A percentile compares a stretch with the other conserved stretches of the same genome.
phyloP scores from a whole-genome alignment of 768 basidiomycete genomes.

The Phanerodontia chrysosporium region DNA sequence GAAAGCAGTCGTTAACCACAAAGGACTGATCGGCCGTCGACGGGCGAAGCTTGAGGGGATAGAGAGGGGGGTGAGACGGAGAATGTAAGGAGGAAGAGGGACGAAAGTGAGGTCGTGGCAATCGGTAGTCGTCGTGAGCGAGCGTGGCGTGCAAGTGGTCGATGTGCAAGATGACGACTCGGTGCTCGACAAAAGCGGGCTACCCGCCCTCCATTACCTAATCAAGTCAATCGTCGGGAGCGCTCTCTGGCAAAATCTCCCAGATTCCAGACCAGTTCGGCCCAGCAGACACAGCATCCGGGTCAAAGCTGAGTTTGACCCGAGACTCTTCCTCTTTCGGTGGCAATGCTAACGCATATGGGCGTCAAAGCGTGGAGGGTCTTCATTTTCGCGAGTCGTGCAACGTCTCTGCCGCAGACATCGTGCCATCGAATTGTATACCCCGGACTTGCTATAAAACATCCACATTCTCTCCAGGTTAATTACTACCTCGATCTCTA shows the following conservation, averaged over 20 bases:
- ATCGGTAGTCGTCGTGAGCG: conserved; percentile 10
- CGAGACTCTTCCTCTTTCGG: background rate
- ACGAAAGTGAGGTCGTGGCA: background rate
- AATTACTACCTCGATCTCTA: background rate
- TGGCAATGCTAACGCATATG: conserved; percentile 4
- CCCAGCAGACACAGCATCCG: background rate
- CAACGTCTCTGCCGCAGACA: background rate
- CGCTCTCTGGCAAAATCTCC: conserved; percentile 3
- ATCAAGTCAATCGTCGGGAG: conserved; percentile 10
- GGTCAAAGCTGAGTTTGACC: background rate
- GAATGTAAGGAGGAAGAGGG: background rate
- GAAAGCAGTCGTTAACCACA: background rate
- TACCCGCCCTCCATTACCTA: conserved; percentile 8
- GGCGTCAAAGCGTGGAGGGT: background rate
- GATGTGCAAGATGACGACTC: conserved; percentile 22
- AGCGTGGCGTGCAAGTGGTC: conserved; percentile 18
- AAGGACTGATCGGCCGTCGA: conserved; percentile 7
- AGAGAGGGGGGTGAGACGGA: background rate
- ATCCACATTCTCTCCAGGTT: background rate
- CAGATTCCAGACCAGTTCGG: background rate
- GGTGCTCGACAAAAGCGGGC: conserved; percentile 13
- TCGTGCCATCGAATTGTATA: conserved; percentile 3
- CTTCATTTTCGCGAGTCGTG: conserved; percentile 3
- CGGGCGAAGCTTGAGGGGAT: background rate
- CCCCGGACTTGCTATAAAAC: conserved; percentile 5